Evolutionary conservation across 2,329 filamentous ascomycete genomes (phyloP).

Genomic region (Trichocomaceae sp.): DNA sequence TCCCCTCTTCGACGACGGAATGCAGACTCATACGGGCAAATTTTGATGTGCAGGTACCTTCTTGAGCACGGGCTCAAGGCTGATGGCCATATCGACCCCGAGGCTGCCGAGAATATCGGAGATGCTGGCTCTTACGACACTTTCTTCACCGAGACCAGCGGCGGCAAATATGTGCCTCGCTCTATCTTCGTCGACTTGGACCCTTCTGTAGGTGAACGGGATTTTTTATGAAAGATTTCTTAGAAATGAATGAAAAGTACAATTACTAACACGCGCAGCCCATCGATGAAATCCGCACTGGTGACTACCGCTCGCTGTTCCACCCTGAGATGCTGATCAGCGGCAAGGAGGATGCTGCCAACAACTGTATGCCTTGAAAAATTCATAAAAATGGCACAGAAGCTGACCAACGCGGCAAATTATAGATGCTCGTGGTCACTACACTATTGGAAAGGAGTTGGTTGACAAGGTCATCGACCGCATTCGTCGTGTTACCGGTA

Average conservation of each 20-base stretch:
- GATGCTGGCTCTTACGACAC: slow-evolving; percentile 56
- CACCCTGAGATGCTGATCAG: slow-evolving; percentile 61
- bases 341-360: slow-evolving; percentile 63
- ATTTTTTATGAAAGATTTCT: background rate
- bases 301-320: slow-evolving; percentile 57
- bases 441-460: slow-evolving; percentile 63
- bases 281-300: slow-evolving; percentile 61
- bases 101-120: slow-evolving; percentile 44
- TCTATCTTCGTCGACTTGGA: slow-evolving; percentile 63
- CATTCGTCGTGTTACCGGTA: slow-evolving; percentile 58
- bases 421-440: slow-evolving; percentile 59
- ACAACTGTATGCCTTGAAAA: slow-evolving; percentile 49
- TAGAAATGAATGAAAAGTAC: no score
- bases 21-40: background rate
- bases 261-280: slow-evolving; percentile 36
- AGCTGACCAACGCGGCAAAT: slow-evolving; percentile 14
- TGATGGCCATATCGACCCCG: slow-evolving; percentile 54
- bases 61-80: slow-evolving; percentile 59
- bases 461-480: slow-evolving; percentile 58
- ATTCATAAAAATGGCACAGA: background rate
- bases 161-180: slow-evolving; percentile 61
- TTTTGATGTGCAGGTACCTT: slow-evolving; percentile 48
- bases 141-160: slow-evolving; percentile 60
- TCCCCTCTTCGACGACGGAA: background rate
- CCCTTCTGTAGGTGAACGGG: slow-evolving; percentile 46